phyloP scores from a whole-genome alignment of 768 basidiomycete genomes.

The Mycena vitilis region DNA sequence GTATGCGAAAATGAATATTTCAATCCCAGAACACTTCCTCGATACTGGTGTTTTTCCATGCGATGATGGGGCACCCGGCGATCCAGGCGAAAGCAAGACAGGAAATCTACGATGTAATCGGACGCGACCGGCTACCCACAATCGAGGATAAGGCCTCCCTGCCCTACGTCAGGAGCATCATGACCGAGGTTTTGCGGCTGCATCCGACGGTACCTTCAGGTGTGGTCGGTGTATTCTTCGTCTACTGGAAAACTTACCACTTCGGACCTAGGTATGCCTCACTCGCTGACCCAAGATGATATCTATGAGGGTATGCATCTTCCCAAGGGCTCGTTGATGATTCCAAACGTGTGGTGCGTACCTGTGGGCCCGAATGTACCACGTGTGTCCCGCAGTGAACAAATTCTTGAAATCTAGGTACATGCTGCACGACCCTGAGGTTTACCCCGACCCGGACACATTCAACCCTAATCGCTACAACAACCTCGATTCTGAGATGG shows the following conservation, averaged over 20 bases:
- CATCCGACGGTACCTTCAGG: constrained; percentile 33
- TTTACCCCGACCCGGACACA: neutral
- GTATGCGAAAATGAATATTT: neutral
- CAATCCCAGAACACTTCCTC: constrained; percentile 5
- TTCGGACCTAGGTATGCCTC: constrained; percentile 1
- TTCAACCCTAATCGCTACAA: constrained; percentile 18
- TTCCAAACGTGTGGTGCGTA: constrained; percentile 21
- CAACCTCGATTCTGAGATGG: constrained; percentile 16
- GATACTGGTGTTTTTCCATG: constrained; percentile 24
- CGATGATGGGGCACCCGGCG: constrained; percentile 28
- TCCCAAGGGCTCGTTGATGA: constrained; percentile 20
- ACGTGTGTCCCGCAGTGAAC: too few relatives aligned
- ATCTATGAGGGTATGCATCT: constrained; percentile 26
- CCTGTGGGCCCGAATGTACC: neutral
- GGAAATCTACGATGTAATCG: constrained; percentile 27
- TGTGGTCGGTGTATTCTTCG: neutral
- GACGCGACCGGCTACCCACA: constrained; percentile 23
- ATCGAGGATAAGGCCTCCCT: constrained; percentile 18
- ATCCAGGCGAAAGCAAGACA: constrained; percentile 22
- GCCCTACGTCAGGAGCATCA: constrained; percentile 26
- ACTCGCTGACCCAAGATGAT: constrained; percentile 20
- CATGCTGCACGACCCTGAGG: constrained; percentile 9
- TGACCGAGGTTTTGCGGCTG: constrained; percentile 30
- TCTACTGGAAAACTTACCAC: neutral
- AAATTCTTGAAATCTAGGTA: neutral